phyloP scores from a whole-genome alignment of 176 grass and related monocot species.

The Triticum aestivum region IWGSC_CS_RefSeq_v2.1 NC_057795.1:178905405-178905904 shows the following conservation, averaged over 20 bases:
- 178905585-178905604: too few relatives aligned
- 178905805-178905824: constrained; percentile 71
- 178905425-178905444: constrained; percentile 55
- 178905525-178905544: not conserved
- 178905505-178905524: not conserved
- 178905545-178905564: not conserved
- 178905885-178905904: not conserved
- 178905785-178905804: constrained; percentile 69
- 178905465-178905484: not conserved
- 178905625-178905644: not conserved
- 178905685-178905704: not conserved
- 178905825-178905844: not conserved
- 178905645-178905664: too few relatives aligned
- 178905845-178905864: not conserved
- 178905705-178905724: not conserved
- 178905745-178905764: constrained; percentile 10
- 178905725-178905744: not conserved
- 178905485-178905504: not conserved
- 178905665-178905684: too few relatives aligned
- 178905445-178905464: not conserved
- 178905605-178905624: too few relatives aligned
- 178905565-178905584: not conserved
- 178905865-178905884: not conserved
- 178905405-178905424: constrained; percentile 66
- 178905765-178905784: constrained; percentile 88